Percentiles rank a stretch among this genome's conserved stretches.
phyloP scores from a whole-genome alignment of 257 asterid genomes.

The Rauvolfia tetraphylla region DNA sequence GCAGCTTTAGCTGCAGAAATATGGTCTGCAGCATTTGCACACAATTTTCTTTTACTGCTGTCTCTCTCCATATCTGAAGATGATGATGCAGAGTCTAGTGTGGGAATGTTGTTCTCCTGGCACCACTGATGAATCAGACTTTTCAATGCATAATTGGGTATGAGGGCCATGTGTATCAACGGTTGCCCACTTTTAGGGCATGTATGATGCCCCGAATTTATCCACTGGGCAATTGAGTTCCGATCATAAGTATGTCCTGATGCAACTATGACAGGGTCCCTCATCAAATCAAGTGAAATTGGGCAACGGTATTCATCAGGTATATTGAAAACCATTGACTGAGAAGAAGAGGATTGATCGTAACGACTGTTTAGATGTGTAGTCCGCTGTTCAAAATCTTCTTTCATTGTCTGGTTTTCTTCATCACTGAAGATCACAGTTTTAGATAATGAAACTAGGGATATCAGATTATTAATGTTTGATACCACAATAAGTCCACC shows the following conservation, averaged over 20 bases:
- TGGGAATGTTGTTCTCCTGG: conserved; percentile 62
- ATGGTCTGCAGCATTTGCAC: conserved; percentile 51
- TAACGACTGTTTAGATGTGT: conserved; percentile 20
- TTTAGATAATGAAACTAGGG: conserved; percentile 54
- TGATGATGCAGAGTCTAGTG: conserved; percentile 33
- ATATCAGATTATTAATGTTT: conserved; percentile 60
- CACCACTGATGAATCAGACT: conserved; percentile 74
- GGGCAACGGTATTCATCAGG: conserved; percentile 89
- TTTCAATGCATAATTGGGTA: conserved; percentile 69
- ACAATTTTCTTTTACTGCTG: conserved; percentile 43
- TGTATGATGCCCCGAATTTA: conserved; percentile 76
- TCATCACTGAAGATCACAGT: conserved; percentile 32
- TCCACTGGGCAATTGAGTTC: conserved; percentile 73
- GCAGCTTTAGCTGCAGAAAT: conserved; percentile 66
- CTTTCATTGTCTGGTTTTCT: conserved; percentile 24
- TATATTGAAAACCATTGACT: conserved; percentile 33
- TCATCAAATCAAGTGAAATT: conserved; percentile 76
- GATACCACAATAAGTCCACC: conserved; percentile 74
- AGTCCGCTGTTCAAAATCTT: conserved; percentile 42
- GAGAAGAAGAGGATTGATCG: conserved; percentile 36
- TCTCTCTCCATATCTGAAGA: conserved; percentile 39
- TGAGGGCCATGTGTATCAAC: conserved; percentile 81
- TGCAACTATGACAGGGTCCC: conserved; percentile 75
- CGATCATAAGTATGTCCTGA: conserved; percentile 91
- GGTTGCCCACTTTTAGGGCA: conserved; percentile 89